Evolutionary conservation across 2,329 filamentous ascomycete genomes (phyloP), one percentile per base, ranked within the genome.

Genomic region (Trichoderma harzianum): DNA sequence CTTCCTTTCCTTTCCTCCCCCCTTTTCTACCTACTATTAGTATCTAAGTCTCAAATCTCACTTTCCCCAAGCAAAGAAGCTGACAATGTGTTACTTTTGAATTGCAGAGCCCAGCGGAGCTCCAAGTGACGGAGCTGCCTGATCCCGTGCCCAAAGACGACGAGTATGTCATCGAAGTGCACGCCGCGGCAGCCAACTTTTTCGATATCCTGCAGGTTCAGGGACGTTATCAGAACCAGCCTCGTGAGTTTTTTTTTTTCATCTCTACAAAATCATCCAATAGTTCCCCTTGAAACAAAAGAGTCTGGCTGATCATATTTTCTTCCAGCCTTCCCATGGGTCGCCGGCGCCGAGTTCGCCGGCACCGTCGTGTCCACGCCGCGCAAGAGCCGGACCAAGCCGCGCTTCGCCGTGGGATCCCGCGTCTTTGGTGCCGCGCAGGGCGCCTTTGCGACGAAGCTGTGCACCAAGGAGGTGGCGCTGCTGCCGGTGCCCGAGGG

Each of bases 201-300:
- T 98, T 98, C 85, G 95, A 98, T 81, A 92, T 97, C 72, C 89
- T 98, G 69, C 95, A 98, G 80, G 94, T 98, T 78, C 92, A 94
- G 78, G 95, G 95, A 71, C 97, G 97, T 88, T 98, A 98, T 83
- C 95, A 98, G 80, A 88, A 93, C 79, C 95, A 98, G 78, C 94
- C 94, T 0, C 90, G 87, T 88, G 81, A 34, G 84, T 32, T 21
- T 30, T 11, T 28, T 10, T 32, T 7, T 7, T 34, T 14, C 32
- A 12, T 16, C 11, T n/a, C 21, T 21, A 3, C 6, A 12, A 28
- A 32, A 7, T 16, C 36, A 39, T 39, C 18, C 16, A 39, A 39
- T 39, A 3, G 7, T 39, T 16, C 5, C 7, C 36, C 14, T 18
- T 39, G 36, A 4, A 47, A 47, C 39, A n/a, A 10, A 47, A 47